These are phyloP conservation scores for Nicotiana undulata DNA, from an alignment of 257 asterid species.

Conservation along the genomic window DNA sequence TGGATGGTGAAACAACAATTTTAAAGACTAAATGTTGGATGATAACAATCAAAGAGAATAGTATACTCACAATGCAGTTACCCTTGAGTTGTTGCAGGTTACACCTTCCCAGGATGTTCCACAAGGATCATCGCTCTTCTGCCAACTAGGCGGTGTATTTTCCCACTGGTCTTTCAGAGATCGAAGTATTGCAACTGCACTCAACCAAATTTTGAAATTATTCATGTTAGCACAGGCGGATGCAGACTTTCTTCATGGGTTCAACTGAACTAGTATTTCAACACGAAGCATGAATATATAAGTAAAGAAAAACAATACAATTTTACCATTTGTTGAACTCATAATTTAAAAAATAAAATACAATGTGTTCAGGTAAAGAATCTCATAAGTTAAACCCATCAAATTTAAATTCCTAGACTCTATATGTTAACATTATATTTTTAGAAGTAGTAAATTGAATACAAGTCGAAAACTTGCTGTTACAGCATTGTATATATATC, in stretches of 20 bases:
- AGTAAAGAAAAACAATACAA: not conserved
- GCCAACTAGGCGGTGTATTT: slow-evolving; percentile 76
- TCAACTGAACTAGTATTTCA: not conserved
- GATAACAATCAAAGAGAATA: not conserved
- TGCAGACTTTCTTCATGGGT: not conserved
- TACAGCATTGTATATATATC: too few relatives aligned
- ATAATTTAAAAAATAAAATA: too few relatives aligned
- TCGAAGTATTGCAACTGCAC: slow-evolving; percentile 71
- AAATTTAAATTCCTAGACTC: not conserved
- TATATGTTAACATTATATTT: too few relatives aligned
- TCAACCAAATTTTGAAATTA: not conserved
- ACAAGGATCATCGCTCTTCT: slow-evolving; percentile 70
- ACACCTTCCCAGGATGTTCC: slow-evolving; percentile 70
- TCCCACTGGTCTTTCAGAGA: slow-evolving; percentile 78
- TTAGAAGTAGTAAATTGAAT: not conserved
- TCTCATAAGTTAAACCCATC: not conserved
- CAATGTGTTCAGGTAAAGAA: not conserved
- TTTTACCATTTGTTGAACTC: too few relatives aligned
- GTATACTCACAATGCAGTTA: slow-evolving; percentile 55
- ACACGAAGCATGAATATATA: not conserved
- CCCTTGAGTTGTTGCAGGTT: slow-evolving; percentile 64
- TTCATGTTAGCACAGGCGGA: not conserved
- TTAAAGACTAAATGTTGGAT: not conserved
- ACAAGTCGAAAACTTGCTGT: not conserved
- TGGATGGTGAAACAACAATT: not conserved